Base-by-base conservation (phyloP, 2,329 filamentous ascomycete genomes). In the Calonectria multiphialidica region DNA sequence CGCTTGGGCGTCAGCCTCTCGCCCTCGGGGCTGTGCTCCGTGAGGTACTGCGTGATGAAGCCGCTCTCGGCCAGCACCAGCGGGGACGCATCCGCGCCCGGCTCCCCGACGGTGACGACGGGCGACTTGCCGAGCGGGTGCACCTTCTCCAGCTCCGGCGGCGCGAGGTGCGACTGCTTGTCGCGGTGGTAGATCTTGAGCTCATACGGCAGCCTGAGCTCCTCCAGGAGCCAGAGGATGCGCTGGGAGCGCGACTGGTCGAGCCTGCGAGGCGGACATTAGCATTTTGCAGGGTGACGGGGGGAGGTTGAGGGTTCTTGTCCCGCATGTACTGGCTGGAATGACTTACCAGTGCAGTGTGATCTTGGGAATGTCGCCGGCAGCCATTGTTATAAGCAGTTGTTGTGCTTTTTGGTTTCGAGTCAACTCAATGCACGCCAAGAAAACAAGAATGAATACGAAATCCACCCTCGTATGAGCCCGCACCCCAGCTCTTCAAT, bases 81-180 rank as follows among this genome's bases (percentile, higher is more conserved):
- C 2, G 89, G 87, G 2, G 89, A 86, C 75, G 89, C 70, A 23
- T 73, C 75, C 4, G 78, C 79, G 25, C 82, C 84, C 0, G 85
- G 77, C 0, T 86, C 81, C n/a, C 83, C 85, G 77, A 98, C 87
- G 10, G 90, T 90, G 75, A 98, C 86, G 49, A 96, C 86, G 0
- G 96, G 96, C 1, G 95, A 95, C 82, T 98, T 98, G 73, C 96
- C 96, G 5, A 98, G 88, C 0, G 95, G 93, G 80, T 98, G 95
- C 44, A 98, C 85, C 74, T 94, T 88, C 80, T 93, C 92, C 55
- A 98, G 89, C 79, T 94, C 93, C 0, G 91, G 86, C 4, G 95
- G 94, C 1, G 96, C 96, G n/a, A 94, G 87, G 78, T 87, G 89
- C 68, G 93, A 89, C 70, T 86, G 80, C 68, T 84, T 85, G 74